Evolutionary conservation across 257 asterid species (phyloP).

Genomic region (Coffea canephora): DNA sequence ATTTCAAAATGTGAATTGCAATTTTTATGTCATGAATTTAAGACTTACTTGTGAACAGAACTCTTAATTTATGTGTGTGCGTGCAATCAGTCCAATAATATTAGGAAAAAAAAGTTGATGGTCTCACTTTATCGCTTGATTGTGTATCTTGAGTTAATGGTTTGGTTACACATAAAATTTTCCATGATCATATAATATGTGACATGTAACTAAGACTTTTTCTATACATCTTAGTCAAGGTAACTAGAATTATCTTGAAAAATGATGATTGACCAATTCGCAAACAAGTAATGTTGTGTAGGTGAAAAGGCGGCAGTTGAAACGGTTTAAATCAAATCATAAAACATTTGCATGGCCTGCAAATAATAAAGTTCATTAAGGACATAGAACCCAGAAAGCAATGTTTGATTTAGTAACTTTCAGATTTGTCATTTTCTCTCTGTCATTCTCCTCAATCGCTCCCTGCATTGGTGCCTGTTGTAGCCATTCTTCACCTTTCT

Average conservation of each 20-base stretch:
- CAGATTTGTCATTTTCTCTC: slow-evolving; percentile 30
- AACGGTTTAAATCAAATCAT: slow-evolving; percentile 10
- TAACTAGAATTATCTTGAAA: not conserved
- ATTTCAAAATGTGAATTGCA: too few relatives aligned
- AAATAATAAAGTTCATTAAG: not conserved
- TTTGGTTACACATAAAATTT: not conserved
- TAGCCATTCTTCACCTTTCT: slow-evolving; percentile 17
- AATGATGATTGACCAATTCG: not conserved
- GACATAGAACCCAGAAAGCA: not conserved
- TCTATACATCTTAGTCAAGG: not conserved
- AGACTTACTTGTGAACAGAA: too few relatives aligned
- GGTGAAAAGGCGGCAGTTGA: slow-evolving; percentile 26
- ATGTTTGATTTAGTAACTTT: too few relatives aligned
- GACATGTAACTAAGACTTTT: too few relatives aligned
- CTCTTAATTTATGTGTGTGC: too few relatives aligned
- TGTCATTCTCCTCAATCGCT: slow-evolving; percentile 31
- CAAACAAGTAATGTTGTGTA: not conserved
- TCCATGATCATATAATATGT: not conserved
- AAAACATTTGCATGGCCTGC: slow-evolving; percentile 29
- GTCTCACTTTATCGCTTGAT: too few relatives aligned
- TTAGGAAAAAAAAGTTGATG: too few relatives aligned
- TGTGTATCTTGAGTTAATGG: not conserved
- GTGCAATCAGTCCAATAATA: too few relatives aligned
- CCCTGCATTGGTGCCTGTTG: slow-evolving; percentile 32
- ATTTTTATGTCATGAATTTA: too few relatives aligned